Conservation (phyloP, 2,329 filamentous ascomycete species). For the Phoma sp. region DNA sequence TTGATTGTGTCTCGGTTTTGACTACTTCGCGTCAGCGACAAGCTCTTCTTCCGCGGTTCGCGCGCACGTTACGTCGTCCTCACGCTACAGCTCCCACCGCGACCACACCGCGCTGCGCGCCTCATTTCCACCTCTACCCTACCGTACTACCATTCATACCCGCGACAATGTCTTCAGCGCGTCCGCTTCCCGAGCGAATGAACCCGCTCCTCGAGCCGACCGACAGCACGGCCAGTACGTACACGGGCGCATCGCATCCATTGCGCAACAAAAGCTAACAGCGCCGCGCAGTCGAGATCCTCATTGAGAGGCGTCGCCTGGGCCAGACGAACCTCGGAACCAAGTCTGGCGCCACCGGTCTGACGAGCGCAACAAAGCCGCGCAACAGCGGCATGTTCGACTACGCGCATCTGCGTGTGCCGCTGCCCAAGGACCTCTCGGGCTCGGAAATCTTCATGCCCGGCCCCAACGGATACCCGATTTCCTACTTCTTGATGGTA, state of each 20-base stretch:
- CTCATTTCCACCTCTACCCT: constrained; percentile 18
- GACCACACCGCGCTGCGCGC: constrained; percentile 33
- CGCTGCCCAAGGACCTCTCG: constrained; percentile 86
- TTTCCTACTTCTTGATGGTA: constrained; percentile 95
- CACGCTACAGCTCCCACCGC: constrained; percentile 12
- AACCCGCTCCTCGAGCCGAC: constrained; percentile 71
- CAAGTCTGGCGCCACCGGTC: constrained; percentile 76
- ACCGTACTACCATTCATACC: constrained; percentile 21
- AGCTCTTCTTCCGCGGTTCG: constrained; percentile 1
- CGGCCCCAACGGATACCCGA: constrained; percentile 69
- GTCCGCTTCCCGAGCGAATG: constrained; percentile 65
- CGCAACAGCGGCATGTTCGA: constrained; percentile 84
- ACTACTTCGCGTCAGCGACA: constrained; percentile 9
- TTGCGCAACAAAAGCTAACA: constrained; percentile 37
- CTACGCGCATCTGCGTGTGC: constrained; percentile 93
- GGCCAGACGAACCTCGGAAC: constrained; percentile 90
- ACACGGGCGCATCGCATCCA: constrained; percentile 33
- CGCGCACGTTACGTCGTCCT: constrained; percentile 16
- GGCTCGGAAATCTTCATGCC: constrained; percentile 88
- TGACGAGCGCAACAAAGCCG: constrained; percentile 73
- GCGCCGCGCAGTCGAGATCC: constrained; percentile 53
- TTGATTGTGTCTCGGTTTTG: constrained; percentile 13
- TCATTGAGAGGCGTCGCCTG: constrained; percentile 83
- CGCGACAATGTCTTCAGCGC: constrained; percentile 42
- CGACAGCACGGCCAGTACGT: constrained; percentile 69